Percentiles rank a stretch among this genome's conserved stretches.
Conservation (phyloP, 1,284 basidiomycete species). For the Xerocomus nothofagi region DNA sequence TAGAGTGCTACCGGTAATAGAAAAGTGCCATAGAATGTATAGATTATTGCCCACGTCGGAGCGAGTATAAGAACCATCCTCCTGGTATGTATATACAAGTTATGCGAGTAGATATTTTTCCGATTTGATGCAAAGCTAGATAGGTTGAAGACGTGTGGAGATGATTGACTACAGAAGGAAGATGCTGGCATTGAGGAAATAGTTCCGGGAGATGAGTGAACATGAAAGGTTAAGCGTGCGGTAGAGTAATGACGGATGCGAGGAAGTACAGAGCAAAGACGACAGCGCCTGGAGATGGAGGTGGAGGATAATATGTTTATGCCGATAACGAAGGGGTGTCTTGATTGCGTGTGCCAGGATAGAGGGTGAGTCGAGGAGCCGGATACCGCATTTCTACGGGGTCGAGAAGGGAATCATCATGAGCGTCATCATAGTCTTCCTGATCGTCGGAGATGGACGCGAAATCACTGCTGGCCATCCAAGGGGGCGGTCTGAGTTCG, state of each 20-base stretch:
- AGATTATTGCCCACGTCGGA: constrained; percentile 30
- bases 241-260: constrained; percentile 29
- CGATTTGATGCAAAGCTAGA: constrained; percentile 19
- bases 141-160: constrained; percentile 13
- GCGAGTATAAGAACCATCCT: constrained; percentile 23
- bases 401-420: constrained; percentile 17
- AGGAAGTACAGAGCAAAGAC: constrained; percentile 18
- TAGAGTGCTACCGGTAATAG: constrained; percentile 22
- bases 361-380: constrained; percentile 15
- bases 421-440: constrained; percentile 24
- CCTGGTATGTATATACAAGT: constrained; percentile 35
- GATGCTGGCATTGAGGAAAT: constrained; percentile 25
- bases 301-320: constrained; percentile 17
- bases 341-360: constrained; percentile 10
- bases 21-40: constrained; percentile 28
- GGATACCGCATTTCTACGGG: constrained; percentile 13
- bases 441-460: constrained; percentile 16
- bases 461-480: constrained; percentile 16
- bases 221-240: constrained; percentile 22
- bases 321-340: constrained; percentile 15
- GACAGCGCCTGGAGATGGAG: constrained; percentile 11
- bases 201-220: constrained; percentile 10
- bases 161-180: constrained; percentile 27
- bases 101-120: constrained; percentile 24
- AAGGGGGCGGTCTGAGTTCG: constrained; percentile 31